Evolutionary conservation across 768 basidiomycete genomes (phyloP), one percentile per base, ranked within the genome.

Genomic region (Suillus luteus): DNA sequence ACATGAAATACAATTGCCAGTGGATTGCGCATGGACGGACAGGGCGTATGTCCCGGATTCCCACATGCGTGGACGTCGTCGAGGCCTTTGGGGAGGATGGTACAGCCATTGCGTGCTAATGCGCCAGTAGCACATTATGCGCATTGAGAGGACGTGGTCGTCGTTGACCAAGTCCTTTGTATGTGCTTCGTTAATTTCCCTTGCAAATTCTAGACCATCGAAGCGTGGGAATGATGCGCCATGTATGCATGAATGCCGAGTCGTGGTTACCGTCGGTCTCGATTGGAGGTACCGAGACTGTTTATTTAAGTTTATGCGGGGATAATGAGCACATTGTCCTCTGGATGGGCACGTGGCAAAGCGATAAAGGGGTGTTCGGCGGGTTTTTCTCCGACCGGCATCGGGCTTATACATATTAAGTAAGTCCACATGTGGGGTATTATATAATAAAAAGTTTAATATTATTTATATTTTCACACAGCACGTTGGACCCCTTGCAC

Each of bases 401-500:
- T 35, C 33, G 33, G 33, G 33, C 33, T 35, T 35, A 35, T 35
- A 35, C 8, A 35, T 8, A 7, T 35, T 35, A 8, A 8, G 33
- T 8, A 35, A 7, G 33, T 8, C 33, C 6, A 1, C 5, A 7
- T 35, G 33, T 8, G 33, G 33, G 33, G 33, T 35, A 35, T 35
- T 35, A 35, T 35, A 35, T 35, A 35, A 35, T 35, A 35, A 35
- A 35, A 35, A 35, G 33, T 35, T 35, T 35, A 35, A 35, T 35
- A 35, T 35, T 35, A 35, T 35, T 35, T 35, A 35, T 35, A 35
- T 35, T 35, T 35, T 35, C 33, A 35, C 33, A 35, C 33, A 35
- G 33, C 33, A 35, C 51, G 51, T 31, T 52, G 51, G 27, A 31
- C 51, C 51, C 49, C 51, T 52, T 52, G 51, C 51, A 52, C 51